Base-by-base conservation (phyloP, 1,284 basidiomycete species). In the Binderoboletus segoi region DNA sequence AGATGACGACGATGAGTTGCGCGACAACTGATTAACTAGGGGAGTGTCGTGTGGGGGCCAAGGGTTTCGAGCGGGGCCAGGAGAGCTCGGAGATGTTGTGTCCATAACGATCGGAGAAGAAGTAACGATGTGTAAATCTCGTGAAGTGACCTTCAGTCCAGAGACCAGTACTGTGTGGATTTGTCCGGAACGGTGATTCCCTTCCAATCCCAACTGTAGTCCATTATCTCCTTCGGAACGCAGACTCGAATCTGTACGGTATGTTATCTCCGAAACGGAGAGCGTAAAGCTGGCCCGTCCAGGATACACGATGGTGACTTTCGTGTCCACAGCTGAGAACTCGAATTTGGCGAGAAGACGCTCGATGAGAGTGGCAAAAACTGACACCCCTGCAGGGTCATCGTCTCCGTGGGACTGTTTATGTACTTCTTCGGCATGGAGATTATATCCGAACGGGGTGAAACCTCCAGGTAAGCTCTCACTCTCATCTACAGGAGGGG, bases 341-440 rank as follows among this genome's bases (percentile, higher is more conserved):
- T 91, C 83, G 63, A 98, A 89, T 57, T 90, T 82, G 11, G 92
- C 84, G 15, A 97, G 81, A 4, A 97, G 77, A 15, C 88, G 82
- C 70, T 96, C 94, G 47, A 96, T 86, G 43, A 96, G 79, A 32
- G 85, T 83, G 20, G 94, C 89, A 67, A 98, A 88, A 46, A 96
- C 77, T 2, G 92, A 93, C 20, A 94, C 88, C 32, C 89, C 89
- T 35, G 79, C 80, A 37, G 86, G 86, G 57, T 88, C 85, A n/a
- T 71, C 65, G 44, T 85, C 82, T n/a, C 70, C 56, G 56, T 74
- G 67, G 21, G 69, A 57, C 4, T 69, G 67, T 49, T 60, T 61
- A 35, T 23, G 61, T 32, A 32, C 43, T 42, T 63, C 59, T 58
- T 77, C 77, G 38, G 78, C 78, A 20, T 76, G 76, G 23, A 71